These are phyloP conservation scores for Dendrocalamus sinicus DNA, from an alignment of 176 grass and related monocot species.

Conservation along the genomic window DNA sequence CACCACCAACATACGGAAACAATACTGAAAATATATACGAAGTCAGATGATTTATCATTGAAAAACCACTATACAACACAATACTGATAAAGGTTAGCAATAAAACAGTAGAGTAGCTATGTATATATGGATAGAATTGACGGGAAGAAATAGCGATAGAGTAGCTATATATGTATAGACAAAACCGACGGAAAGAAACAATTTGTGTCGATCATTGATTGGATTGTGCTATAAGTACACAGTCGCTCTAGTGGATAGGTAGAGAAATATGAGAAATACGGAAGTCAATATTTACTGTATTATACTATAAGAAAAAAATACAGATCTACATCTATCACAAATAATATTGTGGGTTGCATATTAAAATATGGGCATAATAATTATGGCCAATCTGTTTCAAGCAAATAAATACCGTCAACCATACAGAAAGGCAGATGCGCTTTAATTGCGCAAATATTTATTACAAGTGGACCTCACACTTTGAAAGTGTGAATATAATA, in stretches of 20 bases:
- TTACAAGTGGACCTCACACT: neutral
- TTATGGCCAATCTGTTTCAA: neutral
- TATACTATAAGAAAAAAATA: neutral
- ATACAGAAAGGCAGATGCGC: rapidly evolving
- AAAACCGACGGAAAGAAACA: neutral
- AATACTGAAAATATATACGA: neutral
- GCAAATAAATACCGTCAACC: neutral
- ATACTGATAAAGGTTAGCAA: neutral
- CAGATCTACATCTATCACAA: neutral
- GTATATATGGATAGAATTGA: neutral
- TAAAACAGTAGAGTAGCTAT: neutral
- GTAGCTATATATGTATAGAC: neutral
- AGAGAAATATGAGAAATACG: neutral
- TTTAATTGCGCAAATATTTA: neutral
- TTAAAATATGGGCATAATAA: neutral
- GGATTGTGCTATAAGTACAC: neutral
- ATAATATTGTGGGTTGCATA: neutral
- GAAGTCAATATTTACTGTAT: neutral
- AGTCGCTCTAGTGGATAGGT: too few relatives aligned
- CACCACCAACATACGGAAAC: neutral
- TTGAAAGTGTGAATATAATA: neutral
- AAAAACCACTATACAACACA: neutral
- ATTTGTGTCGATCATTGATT: neutral
- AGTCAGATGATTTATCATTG: neutral
- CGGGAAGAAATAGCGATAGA: neutral